Base-by-base conservation (phyloP, 495 filamentous ascomycete species). In the Penicillium ochrochloron region DNA sequence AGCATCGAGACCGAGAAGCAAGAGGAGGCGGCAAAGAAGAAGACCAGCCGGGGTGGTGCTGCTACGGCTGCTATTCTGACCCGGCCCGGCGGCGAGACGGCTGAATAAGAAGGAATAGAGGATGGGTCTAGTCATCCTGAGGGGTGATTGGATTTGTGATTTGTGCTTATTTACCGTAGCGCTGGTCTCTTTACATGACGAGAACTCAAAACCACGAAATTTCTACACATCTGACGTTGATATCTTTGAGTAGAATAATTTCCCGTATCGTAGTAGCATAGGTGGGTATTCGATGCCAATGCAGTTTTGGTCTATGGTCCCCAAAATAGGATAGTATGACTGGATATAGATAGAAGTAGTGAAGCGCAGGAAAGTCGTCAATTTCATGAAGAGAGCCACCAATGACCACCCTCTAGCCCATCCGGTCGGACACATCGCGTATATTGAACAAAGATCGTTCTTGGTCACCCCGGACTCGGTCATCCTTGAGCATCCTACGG, bases 1-100 rank as follows among this genome's bases (percentile, higher is more conserved):
- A 94, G 84, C 82, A 98, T 99, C 70, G 96, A 99, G 83, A 89
- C 92, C 65, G 95, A 98, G 86, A 99, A 99, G 86, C 93, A 97
- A 74, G 95, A 97, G 80, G 95, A 98, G 82, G 94, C 94, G 12
- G 91, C 91, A 35, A 94, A 91, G 85, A 97, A 97, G 89, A 96
- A 97, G 86, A 91, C 88, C 23, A 88, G 90, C 54, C 87, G 91
- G 59, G 86, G 85, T 64, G 92, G 91, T 48, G 90, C 89, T 60
- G 91, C 91, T 52, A 91, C 84, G 65, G 87, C 91, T 4, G 88
- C 92, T 37, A 94, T 94, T 68, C 78, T 92, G 75, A 94, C 92
- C 33, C 84, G 88, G 64, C 81, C 82, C 53, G 83, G 86, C 68
- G 86, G 79, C 60, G 83, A 79, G 57, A 70, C 60, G 52, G 68